A percentile compares a stretch with the other conserved stretches of the same genome.
Evolutionary conservation across 805 yeast genomes (phyloP).

Genomic region (Babjeviella inositovora): DNA sequence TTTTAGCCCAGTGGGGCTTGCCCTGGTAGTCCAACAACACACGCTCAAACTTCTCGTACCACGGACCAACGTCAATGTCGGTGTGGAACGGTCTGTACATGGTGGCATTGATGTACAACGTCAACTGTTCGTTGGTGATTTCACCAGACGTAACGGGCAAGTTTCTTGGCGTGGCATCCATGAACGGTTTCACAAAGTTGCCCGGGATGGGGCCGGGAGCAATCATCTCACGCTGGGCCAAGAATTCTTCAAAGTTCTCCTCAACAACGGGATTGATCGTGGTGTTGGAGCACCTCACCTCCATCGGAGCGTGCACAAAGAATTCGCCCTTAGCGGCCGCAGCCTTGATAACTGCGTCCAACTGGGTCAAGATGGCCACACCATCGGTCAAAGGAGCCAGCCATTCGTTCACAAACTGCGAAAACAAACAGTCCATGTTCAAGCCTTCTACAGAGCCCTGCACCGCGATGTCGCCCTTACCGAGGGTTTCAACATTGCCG

Average conservation of each 20-base stretch:
- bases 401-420: constrained; percentile 95
- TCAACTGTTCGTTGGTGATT: constrained; percentile 59
- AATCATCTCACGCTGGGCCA: constrained; percentile 11
- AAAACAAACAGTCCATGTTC: constrained; percentile 89
- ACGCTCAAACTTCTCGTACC: constrained; percentile 78
- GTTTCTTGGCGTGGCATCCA: constrained; percentile 67
- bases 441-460: constrained; percentile 75
- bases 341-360: constrained; percentile 40
- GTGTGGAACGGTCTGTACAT: constrained; percentile 88
- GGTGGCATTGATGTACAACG: constrained; percentile 83
- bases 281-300: constrained; percentile 85
- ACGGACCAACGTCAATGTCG: constrained; percentile 55
- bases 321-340: constrained; percentile 49
- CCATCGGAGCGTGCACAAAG: constrained; percentile 91
- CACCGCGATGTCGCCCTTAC: constrained; percentile 48
- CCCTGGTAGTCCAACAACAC: constrained; percentile 71
- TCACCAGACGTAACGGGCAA: constrained; percentile 36
- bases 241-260: constrained; percentile 8
- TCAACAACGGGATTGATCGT: constrained; percentile 27
- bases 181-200: constrained; percentile 62
- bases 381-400: constrained; percentile 81
- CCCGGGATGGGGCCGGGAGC: constrained; percentile 76
- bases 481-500: constrained; percentile 54
- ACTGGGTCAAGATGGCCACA: constrained; percentile 46
- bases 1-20: constrained; percentile 98